A percentile compares a stretch with the other conserved stretches of the same genome.
Evolutionary conservation across 495 filamentous ascomycete genomes (phyloP).

Genomic region (Darksidea phi): DNA sequence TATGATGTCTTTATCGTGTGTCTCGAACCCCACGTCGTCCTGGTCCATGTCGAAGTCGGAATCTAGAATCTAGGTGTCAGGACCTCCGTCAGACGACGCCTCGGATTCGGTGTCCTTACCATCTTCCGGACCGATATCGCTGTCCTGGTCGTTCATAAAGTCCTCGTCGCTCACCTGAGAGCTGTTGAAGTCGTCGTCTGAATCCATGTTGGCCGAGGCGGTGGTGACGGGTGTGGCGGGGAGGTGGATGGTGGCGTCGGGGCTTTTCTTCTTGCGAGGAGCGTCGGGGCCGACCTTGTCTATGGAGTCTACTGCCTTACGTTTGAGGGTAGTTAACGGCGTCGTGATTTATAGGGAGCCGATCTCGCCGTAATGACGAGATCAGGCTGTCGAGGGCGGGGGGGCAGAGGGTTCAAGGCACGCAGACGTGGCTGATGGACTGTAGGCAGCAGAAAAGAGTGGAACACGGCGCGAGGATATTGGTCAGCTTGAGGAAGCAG

Average conservation of each 20-base stretch:
- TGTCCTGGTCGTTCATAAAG: slow-evolving; percentile 65
- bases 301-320: slow-evolving; percentile 63
- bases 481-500: slow-evolving; percentile 21
- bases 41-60: slow-evolving; percentile 63
- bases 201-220: slow-evolving; percentile 75
- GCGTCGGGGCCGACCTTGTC: slow-evolving; percentile 44
- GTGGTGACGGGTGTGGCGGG: slow-evolving; percentile 64
- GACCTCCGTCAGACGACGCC: not conserved
- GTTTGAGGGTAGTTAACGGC: slow-evolving; percentile 75
- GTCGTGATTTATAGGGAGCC: slow-evolving; percentile 50
- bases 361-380: slow-evolving; percentile 42
- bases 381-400: slow-evolving; percentile 26
- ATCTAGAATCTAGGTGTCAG: slow-evolving; percentile 23
- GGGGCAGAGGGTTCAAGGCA: not conserved
- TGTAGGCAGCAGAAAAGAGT: slow-evolving; percentile 8
- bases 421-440: slow-evolving; percentile 9
- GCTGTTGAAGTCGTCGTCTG: slow-evolving; percentile 94
- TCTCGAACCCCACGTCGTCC: slow-evolving; percentile 67
- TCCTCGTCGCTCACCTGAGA: slow-evolving; percentile 76
- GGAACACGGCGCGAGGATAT: slow-evolving; percentile 8
- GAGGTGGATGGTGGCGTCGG: slow-evolving; percentile 45
- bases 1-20: slow-evolving; percentile 72
- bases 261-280: slow-evolving; percentile 48
- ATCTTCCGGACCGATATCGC: slow-evolving; percentile 49
- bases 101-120: slow-evolving; percentile 8